These are phyloP conservation scores for Salix arbutifolia DNA, from an alignment of 345 rosid species.

Conservation along the genomic window DNA sequence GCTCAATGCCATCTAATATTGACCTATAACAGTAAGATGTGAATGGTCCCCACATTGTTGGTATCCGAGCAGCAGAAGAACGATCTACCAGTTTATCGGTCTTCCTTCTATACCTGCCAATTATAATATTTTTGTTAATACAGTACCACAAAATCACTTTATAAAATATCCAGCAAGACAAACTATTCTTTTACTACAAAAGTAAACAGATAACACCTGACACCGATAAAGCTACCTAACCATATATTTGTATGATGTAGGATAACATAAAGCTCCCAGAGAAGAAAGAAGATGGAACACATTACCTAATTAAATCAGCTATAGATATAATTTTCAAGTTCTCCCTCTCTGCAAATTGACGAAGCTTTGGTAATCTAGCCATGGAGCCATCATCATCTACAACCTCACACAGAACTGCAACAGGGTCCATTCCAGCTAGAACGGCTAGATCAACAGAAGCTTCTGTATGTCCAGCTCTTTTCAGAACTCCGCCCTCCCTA, in stretches of 20 bases:
- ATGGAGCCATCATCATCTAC: conserved; percentile 91
- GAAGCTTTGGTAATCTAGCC: conserved; percentile 82
- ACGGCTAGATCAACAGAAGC: conserved; percentile 83
- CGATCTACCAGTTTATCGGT: conserved; percentile 70
- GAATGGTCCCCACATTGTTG: conserved; percentile 95
- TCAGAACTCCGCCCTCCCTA: conserved; percentile 82
- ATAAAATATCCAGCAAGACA: neutral
- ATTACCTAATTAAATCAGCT: conserved; percentile 77
- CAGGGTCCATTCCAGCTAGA: conserved; percentile 78
- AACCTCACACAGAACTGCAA: conserved; percentile 72
- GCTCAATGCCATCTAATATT: conserved; percentile 83
- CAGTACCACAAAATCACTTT: neutral
- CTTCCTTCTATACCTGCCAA: conserved; percentile 74
- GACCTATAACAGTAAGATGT: conserved; percentile 74
- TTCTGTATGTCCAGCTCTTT: conserved; percentile 95
- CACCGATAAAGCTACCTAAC: neutral
- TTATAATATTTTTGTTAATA: neutral
- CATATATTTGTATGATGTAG: neutral
- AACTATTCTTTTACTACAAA: neutral
- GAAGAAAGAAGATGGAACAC: neutral
- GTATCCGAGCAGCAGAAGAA: conserved; percentile 73
- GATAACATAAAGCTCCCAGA: neutral
- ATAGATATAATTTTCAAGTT: conserved; percentile 64
- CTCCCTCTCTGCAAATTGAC: conserved; percentile 54
- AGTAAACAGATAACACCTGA: neutral